Evolutionary conservation across 306 rosid genomes (phyloP).

Genomic region (Fragaria nilgerrensis): DNA sequence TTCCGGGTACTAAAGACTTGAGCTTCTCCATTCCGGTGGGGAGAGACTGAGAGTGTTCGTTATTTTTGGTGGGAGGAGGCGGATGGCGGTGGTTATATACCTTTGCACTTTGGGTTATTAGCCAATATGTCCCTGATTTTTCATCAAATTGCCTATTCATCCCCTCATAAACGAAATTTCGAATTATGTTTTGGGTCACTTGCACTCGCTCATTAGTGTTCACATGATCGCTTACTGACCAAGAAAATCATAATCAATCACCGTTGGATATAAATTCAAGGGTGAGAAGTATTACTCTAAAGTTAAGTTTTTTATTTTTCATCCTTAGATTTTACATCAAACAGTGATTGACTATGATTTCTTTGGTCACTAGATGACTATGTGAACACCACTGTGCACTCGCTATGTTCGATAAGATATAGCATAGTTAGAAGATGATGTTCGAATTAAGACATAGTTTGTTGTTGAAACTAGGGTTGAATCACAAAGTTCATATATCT

Average conservation of each 20-base stretch:
- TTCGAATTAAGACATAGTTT: background rate
- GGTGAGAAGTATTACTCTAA: too few relatives aligned
- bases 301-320: too few relatives aligned
- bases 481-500: background rate
- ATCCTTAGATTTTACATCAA: too few relatives aligned
- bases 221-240: too few relatives aligned
- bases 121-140: background rate
- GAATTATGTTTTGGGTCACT: background rate
- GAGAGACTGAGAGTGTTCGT: background rate
- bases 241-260: too few relatives aligned
- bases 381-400: too few relatives aligned
- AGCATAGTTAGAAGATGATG: background rate
- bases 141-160: background rate
- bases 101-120: background rate
- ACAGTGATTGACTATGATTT: too few relatives aligned
- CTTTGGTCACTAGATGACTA: fast-evolving
- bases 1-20: conserved; percentile 60
- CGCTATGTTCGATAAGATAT: too few relatives aligned
- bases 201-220: too few relatives aligned
- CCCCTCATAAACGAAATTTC: background rate
- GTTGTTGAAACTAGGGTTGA: too few relatives aligned
- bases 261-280: too few relatives aligned
- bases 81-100: background rate
- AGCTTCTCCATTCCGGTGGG: conserved; percentile 57
- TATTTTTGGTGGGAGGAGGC: background rate